phyloP scores from a whole-genome alignment of 2,329 filamentous ascomycete species.

The Furcasterigmium sp. region DNA sequence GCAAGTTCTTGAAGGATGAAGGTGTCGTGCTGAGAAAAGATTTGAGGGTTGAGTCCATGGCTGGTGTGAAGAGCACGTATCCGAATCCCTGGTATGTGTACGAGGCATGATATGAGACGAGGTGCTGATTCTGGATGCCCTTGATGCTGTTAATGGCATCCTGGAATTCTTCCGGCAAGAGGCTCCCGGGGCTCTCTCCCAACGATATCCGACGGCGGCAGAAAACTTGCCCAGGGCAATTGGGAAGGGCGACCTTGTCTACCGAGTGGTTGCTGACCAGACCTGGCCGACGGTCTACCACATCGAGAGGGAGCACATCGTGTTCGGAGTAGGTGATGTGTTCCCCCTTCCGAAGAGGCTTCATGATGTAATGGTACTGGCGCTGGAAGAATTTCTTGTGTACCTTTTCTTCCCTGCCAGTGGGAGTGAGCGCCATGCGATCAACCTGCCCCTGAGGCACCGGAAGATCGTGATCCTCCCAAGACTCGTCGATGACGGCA shows the following conservation, averaged over 20 bases:
- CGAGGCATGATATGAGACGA: slow-evolving; percentile 66
- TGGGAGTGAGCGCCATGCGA: slow-evolving; percentile 54
- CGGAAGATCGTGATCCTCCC: slow-evolving; percentile 72
- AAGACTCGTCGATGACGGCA: slow-evolving; percentile 67
- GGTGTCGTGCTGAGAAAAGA: slow-evolving; percentile 62
- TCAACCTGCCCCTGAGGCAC: slow-evolving; percentile 61
- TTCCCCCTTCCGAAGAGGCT: slow-evolving; percentile 53
- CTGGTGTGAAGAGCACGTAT: slow-evolving; percentile 62
- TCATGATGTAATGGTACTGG: slow-evolving; percentile 67
- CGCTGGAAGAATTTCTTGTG: slow-evolving; percentile 64
- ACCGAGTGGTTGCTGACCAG: slow-evolving; percentile 31
- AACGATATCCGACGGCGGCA: slow-evolving; percentile 54
- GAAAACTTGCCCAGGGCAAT: slow-evolving; percentile 51
- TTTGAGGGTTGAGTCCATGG: slow-evolving; percentile 61
- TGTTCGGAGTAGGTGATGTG: slow-evolving; percentile 61
- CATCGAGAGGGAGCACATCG: slow-evolving; percentile 65
- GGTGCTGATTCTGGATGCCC: slow-evolving; percentile 59
- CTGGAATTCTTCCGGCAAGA: slow-evolving; percentile 50
- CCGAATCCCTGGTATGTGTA: slow-evolving; percentile 60
- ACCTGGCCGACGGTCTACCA: slow-evolving; percentile 52
- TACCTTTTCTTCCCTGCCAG: slow-evolving; percentile 53
- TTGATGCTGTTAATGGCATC: slow-evolving; percentile 55
- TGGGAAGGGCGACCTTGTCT: slow-evolving; percentile 60
- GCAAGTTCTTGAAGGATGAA: slow-evolving; percentile 53
- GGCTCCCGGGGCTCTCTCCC: slow-evolving; percentile 33